Conservation (phyloP, 2,329 filamentous ascomycete species). For the Aspergillus cejpii region DNA sequence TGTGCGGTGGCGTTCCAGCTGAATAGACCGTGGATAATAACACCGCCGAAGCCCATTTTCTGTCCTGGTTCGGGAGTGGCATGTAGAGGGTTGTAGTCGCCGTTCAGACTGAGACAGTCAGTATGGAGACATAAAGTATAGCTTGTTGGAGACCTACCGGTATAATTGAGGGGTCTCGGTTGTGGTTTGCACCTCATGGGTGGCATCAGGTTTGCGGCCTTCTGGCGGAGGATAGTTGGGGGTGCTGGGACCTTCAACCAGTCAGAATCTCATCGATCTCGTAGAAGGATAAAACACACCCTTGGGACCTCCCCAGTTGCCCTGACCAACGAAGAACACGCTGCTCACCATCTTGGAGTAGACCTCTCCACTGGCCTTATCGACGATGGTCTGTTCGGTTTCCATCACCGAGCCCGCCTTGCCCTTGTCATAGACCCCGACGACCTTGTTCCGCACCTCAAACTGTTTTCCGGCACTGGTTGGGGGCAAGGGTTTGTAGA, state of each 20-base stretch:
- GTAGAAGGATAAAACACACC: too few relatives aligned
- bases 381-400: constrained; percentile 69
- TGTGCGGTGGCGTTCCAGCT: constrained; percentile 77
- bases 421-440: constrained; percentile 87
- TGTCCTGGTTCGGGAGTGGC: constrained; percentile 75
- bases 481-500: constrained; percentile 68
- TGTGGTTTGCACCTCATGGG: constrained; percentile 64
- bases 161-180: constrained; percentile 69
- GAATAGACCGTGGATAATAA: constrained; percentile 84
- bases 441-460: constrained; percentile 67
- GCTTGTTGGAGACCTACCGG: constrained; percentile 38
- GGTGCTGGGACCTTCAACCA: constrained; percentile 53
- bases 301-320: constrained; percentile 84
- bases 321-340: constrained; percentile 73
- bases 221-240: constrained; percentile 71
- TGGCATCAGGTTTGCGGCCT: constrained; percentile 62
- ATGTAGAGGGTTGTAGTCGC: constrained; percentile 91
- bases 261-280: constrained; percentile 16
- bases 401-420: constrained; percentile 75
- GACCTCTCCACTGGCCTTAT: constrained; percentile 60
- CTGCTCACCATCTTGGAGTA: constrained; percentile 64
- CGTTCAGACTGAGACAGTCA: constrained; percentile 59
- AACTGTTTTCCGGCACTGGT: constrained; percentile 66
- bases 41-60: constrained; percentile 86
- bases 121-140: background rate